These are phyloP conservation scores for Carex scoparia DNA, from an alignment of 176 grass and related monocot genomes.

Conservation along the genomic window DNA sequence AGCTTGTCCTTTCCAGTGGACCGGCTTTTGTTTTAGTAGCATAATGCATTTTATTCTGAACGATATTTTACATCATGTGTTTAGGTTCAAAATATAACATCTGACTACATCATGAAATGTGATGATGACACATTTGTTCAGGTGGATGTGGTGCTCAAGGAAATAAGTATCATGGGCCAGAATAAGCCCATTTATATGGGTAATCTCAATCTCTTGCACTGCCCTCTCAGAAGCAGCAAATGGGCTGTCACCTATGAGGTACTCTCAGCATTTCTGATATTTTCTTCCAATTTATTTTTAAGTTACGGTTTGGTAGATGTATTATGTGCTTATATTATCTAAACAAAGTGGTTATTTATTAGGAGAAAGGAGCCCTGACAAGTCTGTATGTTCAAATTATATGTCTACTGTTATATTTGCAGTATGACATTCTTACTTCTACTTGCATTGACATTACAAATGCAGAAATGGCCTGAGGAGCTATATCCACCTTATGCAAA, in stretches of 20 bases:
- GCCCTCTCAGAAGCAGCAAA: conserved; percentile 71
- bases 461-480: conserved; percentile 93
- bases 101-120: conserved; percentile 86
- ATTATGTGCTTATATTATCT: background rate
- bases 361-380: background rate
- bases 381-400: background rate
- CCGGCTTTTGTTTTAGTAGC: background rate
- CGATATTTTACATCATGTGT: background rate
- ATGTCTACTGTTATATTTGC: background rate
- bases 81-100: conserved; percentile 62
- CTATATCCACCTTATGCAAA: conserved; percentile 88
- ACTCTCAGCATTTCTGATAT: background rate
- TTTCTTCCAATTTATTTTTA: background rate
- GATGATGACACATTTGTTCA: conserved; percentile 83
- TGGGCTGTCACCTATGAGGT: conserved; percentile 84
- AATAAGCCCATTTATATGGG: conserved; percentile 75
- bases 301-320: too few relatives aligned
- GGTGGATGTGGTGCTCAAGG: conserved; percentile 65
- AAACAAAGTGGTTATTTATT: background rate
- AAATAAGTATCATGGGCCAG: conserved; percentile 45
- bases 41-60: conserved; percentile 2
- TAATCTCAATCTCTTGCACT: conserved; percentile 77
- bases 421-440: background rate
- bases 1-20: background rate
- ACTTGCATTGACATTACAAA: conserved; percentile 4